Conservation (phyloP, 2,329 filamentous ascomycete species). For the Fusarium sp. region DNA sequence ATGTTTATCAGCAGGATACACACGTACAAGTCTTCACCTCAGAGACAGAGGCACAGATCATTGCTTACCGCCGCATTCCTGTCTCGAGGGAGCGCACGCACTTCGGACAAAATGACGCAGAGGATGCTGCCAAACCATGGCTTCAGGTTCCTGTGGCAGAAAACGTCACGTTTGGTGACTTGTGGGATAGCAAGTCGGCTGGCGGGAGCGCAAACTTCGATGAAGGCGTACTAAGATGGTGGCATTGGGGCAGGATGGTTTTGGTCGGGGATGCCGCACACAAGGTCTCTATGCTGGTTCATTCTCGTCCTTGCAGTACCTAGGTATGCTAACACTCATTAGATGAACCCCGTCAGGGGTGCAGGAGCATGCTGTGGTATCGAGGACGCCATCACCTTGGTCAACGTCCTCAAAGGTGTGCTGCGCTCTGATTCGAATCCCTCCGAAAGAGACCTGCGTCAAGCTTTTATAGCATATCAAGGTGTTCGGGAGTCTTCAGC, state of each 20-base stretch:
- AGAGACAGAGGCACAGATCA: conserved; percentile 2
- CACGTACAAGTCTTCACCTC: conserved; percentile 25
- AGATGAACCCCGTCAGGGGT: conserved; percentile 27
- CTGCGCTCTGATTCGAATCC: conserved; percentile 1
- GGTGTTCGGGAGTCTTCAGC: conserved; percentile 7
- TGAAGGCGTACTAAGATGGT: conserved; percentile 19
- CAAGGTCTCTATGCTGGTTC: background rate
- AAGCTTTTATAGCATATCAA: conserved; percentile 10
- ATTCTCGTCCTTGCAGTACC: background rate
- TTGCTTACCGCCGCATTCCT: conserved; percentile 16
- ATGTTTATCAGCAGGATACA: conserved; percentile 10
- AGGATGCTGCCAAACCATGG: conserved; percentile 15
- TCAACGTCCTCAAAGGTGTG: background rate
- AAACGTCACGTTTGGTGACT: conserved; percentile 11
- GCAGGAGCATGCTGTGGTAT: conserved; percentile 23
- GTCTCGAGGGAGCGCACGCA: conserved; percentile 6
- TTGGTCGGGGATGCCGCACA: conserved; percentile 22
- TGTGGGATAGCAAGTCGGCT: conserved; percentile 16
- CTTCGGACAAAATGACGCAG: conserved; percentile 21
- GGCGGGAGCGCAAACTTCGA: conserved; percentile 24
- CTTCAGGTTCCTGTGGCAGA: conserved; percentile 8
- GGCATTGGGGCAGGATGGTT: conserved; percentile 27
- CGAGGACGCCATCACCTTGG: conserved; percentile 12
- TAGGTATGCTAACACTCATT: background rate
- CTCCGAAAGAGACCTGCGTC: background rate